phyloP scores from a whole-genome alignment of 73 alveolate species.

The Effrenium voratum region DNA sequence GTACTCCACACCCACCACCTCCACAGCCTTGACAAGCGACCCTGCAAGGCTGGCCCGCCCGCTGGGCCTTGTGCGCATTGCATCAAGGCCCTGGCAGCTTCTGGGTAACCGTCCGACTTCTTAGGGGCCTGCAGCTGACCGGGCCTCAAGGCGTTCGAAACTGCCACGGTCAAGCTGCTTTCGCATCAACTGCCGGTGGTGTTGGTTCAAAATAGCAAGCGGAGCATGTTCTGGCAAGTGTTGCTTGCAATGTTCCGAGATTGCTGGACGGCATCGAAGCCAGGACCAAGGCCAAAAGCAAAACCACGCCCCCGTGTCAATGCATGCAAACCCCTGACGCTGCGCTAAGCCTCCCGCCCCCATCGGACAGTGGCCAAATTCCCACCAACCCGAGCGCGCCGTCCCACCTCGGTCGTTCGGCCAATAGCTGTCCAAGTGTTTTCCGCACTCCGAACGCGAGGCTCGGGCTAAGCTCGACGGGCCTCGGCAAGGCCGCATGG shows the following conservation, averaged over 20 bases:
- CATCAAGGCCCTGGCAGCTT: neutral
- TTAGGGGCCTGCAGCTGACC: conserved; percentile 39
- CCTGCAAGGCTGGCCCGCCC: neutral
- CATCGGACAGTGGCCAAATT: conserved; percentile 83
- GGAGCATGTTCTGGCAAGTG: too few species aligned
- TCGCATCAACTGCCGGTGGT: too few species aligned
- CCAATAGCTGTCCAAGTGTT: neutral
- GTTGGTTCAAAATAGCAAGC: too few species aligned
- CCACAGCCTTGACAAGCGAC: too few species aligned
- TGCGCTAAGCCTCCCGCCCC: conserved; percentile 17
- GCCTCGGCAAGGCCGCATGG: neutral
- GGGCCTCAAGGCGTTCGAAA: neutral
- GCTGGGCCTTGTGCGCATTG: conserved; percentile 1
- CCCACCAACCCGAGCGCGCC: conserved; percentile 50
- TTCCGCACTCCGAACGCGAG: too few species aligned
- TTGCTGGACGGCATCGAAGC: too few species aligned
- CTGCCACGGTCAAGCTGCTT: neutral
- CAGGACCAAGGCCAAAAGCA: neutral
- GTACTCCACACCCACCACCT: conserved; percentile 75
- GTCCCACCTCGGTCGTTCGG: conserved; percentile 29
- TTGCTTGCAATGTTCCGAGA: too few species aligned
- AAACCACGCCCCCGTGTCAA: neutral
- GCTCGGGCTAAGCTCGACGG: neutral
- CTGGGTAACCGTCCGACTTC: conserved; percentile 41
- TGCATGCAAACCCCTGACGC: neutral